Evolutionary conservation across 2,329 filamentous ascomycete genomes (phyloP).

Genomic region (Thielaviopsis ethacetica): DNA sequence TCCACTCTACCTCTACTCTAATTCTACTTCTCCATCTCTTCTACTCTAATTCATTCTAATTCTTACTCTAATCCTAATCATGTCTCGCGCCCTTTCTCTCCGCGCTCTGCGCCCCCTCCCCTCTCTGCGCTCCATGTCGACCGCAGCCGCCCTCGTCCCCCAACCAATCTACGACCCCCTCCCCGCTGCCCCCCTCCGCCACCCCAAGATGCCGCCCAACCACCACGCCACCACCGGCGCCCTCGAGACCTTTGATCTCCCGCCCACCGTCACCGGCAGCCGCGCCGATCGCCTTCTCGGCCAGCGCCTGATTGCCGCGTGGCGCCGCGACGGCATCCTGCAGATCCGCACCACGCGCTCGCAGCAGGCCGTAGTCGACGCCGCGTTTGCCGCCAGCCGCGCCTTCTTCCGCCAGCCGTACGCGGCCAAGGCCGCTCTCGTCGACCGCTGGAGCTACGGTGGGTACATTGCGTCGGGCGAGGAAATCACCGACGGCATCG

Average conservation of each 20-base stretch:
- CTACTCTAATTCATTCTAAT: neutral
- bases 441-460: slow-evolving; percentile 28
- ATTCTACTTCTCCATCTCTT: neutral
- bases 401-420: slow-evolving; percentile 24
- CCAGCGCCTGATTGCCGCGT: slow-evolving; percentile 24
- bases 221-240: slow-evolving; percentile 6
- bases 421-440: slow-evolving; percentile 24
- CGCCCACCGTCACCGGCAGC: slow-evolving; percentile 21
- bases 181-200: neutral
- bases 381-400: slow-evolving; percentile 22
- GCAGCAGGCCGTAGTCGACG: slow-evolving; percentile 22
- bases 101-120: neutral
- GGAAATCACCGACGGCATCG: slow-evolving; percentile 30
- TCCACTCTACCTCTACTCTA: neutral
- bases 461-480: slow-evolving; percentile 34
- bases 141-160: neutral
- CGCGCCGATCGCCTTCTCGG: slow-evolving; percentile 22
- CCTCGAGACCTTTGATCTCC: slow-evolving; percentile 27
- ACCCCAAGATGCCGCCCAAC: slow-evolving; percentile 8
- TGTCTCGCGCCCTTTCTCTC: neutral
- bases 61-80: neutral
- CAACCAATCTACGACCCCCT: slow-evolving; percentile 12
- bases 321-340: slow-evolving; percentile 29
- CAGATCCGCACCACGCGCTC: slow-evolving; percentile 24
- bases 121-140: neutral